Base-by-base conservation (phyloP, 2,329 filamentous ascomycete genomes). In the Fusarium duplospermum region DNA sequence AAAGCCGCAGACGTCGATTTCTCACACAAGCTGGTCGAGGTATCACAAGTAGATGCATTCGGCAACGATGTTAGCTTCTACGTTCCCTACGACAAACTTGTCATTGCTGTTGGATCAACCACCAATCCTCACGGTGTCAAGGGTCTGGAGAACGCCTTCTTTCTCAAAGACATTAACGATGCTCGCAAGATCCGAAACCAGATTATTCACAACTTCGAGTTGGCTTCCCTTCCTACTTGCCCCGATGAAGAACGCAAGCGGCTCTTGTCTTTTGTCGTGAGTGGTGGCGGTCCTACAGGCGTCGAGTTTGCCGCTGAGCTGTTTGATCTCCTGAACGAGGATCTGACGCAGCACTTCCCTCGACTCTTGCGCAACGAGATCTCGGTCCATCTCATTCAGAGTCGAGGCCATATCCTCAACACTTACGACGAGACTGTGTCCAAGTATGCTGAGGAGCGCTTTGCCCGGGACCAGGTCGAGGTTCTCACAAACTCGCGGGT, bases 261-360 rank as follows among this genome's bases (percentile, higher is more conserved):
- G 42, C 86, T 99, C 18, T 88, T 99, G 6, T 98, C 96, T 0
- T 99, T 99, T 79, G 96, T 98, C n/a, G 86, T 99, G 66, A 96
- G 94, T 80, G 96, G 96, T 63, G 96, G 96, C 77, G 96, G 96
- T 1, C 96, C 96, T 4, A 99, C 96, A 0, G 96, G 96, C 70
- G 96, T 99, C 38, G 96, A 99, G 82, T 99, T 99, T 78, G 97
- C 97, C 1, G 96, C 96, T 7, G 96, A 99, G 81, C 88, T 99
- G 8, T 98, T 93, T 81, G 96, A 99, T 82, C 92, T 99, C 82
- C 88, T 99, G 18, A 99, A 99, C 80, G 97, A 99, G 82, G 96
- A 99, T 81, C 84, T 99, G 50, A 92, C 92, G 50, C 87, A 89
- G 62, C 91, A 93, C 77, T 99, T 98, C 82, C 96, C 96, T 3